Conservation (phyloP, 2,329 filamentous ascomycete species). For the Aureobasidium subglaciale region DNA sequence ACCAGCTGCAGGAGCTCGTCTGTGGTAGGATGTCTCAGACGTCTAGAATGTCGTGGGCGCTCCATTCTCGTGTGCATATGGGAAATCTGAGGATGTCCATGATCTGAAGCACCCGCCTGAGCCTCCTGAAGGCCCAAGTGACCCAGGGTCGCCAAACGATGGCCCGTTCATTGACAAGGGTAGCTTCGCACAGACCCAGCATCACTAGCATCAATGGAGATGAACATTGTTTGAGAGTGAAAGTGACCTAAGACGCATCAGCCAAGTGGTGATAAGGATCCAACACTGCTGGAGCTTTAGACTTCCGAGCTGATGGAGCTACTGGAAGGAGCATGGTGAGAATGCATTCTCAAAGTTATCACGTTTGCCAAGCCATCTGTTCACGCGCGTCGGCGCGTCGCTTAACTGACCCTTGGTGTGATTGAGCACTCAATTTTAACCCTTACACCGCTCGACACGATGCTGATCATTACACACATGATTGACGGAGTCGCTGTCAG, state of each 20-base stretch:
- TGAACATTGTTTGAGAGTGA: too few species aligned
- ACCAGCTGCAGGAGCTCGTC: neutral
- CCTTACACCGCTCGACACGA: neutral
- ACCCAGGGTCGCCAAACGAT: constrained; percentile 1
- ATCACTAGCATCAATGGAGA: neutral
- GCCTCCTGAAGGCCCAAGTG: neutral
- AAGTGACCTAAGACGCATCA: too few species aligned
- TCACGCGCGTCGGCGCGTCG: neutral
- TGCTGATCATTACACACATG: neutral
- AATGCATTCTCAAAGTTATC: neutral
- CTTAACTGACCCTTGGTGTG: neutral
- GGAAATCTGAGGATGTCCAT: neutral
- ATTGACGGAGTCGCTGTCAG: neutral
- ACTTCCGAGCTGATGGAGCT: neutral
- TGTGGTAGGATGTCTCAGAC: neutral
- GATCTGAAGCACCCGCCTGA: neutral
- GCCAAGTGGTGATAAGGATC: too few species aligned
- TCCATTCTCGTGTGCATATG: neutral
- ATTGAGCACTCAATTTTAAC: neutral
- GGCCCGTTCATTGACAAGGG: constrained; percentile 4
- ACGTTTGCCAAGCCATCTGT: neutral
- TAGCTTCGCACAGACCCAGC: neutral
- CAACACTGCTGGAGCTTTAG: too few species aligned
- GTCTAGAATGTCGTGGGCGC: neutral
- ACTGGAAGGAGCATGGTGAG: neutral